These are phyloP conservation scores for Trifolium dubium DNA, from an alignment of 306 rosid genomes.

Conservation along the genomic window DNA sequence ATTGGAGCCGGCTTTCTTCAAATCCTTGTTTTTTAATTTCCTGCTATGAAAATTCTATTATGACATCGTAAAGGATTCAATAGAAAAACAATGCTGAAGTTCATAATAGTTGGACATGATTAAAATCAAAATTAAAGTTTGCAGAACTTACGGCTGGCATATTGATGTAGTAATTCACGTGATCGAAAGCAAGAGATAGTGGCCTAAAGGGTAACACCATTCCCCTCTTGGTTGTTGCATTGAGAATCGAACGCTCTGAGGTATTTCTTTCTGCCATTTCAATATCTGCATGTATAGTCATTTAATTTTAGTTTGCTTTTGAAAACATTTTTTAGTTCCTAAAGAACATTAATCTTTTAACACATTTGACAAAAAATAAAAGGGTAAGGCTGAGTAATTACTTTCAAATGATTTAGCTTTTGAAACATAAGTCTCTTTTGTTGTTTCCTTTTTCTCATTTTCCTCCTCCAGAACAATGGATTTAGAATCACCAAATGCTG, in stretches of 20 bases:
- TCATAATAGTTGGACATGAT: slow-evolving; percentile 25
- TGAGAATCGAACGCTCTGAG: slow-evolving; percentile 36
- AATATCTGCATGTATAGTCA: slow-evolving; percentile 41
- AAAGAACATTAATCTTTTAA: too few species aligned
- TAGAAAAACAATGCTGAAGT: slow-evolving; percentile 10
- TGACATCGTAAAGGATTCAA: slow-evolving; percentile 1
- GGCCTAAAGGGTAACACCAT: slow-evolving; percentile 63
- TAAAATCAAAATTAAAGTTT: slow-evolving; percentile 18
- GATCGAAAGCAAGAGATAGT: slow-evolving; percentile 56
- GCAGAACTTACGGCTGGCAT: slow-evolving; percentile 56
- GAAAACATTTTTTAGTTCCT: too few species aligned
- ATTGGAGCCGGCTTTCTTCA: slow-evolving; percentile 50
- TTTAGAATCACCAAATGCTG: slow-evolving; percentile 70
- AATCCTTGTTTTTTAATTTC: slow-evolving; percentile 52
- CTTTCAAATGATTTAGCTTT: slow-evolving; percentile 34
- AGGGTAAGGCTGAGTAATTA: slow-evolving; percentile 39
- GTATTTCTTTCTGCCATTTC: slow-evolving; percentile 39
- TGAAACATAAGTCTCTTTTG: slow-evolving; percentile 38
- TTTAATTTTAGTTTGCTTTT: slow-evolving; percentile 38
- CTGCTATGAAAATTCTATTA: slow-evolving; percentile 42
- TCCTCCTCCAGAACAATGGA: slow-evolving; percentile 54
- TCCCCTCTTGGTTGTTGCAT: slow-evolving; percentile 44
- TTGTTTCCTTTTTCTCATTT: slow-evolving; percentile 11
- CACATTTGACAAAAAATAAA: too few species aligned
- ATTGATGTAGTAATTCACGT: slow-evolving; percentile 55